These are phyloP conservation scores for Dictyostelium firmibasis DNA, from an alignment of 78 protist genomes.

Conservation along the genomic window DNA sequence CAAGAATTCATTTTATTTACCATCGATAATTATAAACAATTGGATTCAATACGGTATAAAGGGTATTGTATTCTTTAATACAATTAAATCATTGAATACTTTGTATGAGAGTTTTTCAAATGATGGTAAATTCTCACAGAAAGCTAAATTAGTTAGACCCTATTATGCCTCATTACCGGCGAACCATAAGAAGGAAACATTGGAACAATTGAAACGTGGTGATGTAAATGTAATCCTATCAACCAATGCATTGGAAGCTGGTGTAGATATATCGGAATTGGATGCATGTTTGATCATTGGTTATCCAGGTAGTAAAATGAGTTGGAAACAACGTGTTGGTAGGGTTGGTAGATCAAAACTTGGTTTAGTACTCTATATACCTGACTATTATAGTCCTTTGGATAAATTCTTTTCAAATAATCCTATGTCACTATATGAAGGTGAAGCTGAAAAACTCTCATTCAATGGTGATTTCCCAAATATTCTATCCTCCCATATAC, in stretches of 20 bases:
- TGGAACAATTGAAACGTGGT: constrained; percentile 53
- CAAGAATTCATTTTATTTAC: not conserved
- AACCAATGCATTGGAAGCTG: constrained; percentile 85
- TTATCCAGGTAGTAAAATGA: constrained; percentile 77
- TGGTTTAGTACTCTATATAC: constrained; percentile 42
- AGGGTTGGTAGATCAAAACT: constrained; percentile 61
- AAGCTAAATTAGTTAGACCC: constrained; percentile 20
- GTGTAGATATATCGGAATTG: constrained; percentile 78
- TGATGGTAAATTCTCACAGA: not conserved
- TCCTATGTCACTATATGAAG: constrained; percentile 16
- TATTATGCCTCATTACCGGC: constrained; percentile 45
- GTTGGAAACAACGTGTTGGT: constrained; percentile 68
- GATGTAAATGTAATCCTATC: constrained; percentile 38
- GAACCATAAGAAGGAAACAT: constrained; percentile 15
- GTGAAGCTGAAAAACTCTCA: constrained; percentile 35
- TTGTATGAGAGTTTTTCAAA: not conserved
- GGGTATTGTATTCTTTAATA: constrained; percentile 73
- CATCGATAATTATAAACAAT: not conserved
- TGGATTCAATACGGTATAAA: constrained; percentile 23
- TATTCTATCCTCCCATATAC: constrained; percentile 11
- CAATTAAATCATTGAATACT: constrained; percentile 32
- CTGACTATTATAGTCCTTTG: constrained; percentile 14
- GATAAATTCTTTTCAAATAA: constrained; percentile 36
- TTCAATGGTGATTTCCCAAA: constrained; percentile 74
- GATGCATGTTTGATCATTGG: constrained; percentile 82